Evolutionary conservation across 768 basidiomycete genomes (phyloP), one percentile per base, ranked within the genome.

Genomic region (Phlegmacium glaucopus): DNA sequence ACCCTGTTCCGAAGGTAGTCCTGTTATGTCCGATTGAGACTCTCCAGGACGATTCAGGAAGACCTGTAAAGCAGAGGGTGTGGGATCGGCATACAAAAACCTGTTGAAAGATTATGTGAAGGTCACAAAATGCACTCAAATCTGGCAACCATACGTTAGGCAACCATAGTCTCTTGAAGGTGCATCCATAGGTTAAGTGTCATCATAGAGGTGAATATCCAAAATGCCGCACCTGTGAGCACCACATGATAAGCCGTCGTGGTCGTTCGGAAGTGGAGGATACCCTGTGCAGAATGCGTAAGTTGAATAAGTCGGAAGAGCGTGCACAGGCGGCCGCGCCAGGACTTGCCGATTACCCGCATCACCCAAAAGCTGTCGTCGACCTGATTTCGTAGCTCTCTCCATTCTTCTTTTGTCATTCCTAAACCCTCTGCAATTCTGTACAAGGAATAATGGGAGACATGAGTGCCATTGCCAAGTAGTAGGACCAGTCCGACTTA

Each of bases 341-440:
- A n/a, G 29, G 16, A 47, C 61, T 15, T 9, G 86, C 88, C 91
- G 47, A 95, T 89, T 4, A 86, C 71, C 4, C 93, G 78, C 85
- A 93, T 83, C 5, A 83, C 79, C 94, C 94, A 95, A 59, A 95
- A 96, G 54, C 83, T 85, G 53, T 94, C 83, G 49, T 90, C 80
- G 0, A 94, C 84, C 61, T 85, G 77, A 18, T 62, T 60, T n/a
- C 78, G 76, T 39, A 95, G 71, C 0, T 78, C 76, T 10, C 69
- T 50, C 85, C 87, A 89, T 59, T 94, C 93, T 1, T 79, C 75
- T 0, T 62, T 46, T 4, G 75, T 76, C 82, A 92, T 78, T 9
- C 87, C 87, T 6, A 95, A 69, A 6, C 92, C 93, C 49, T 72
- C 69, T 1, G 88, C 82, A 88, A 94, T 94, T 17, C 90, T 93